phyloP scores from a whole-genome alignment of 1,139 yeast species.

The Pichia sp. region DNA sequence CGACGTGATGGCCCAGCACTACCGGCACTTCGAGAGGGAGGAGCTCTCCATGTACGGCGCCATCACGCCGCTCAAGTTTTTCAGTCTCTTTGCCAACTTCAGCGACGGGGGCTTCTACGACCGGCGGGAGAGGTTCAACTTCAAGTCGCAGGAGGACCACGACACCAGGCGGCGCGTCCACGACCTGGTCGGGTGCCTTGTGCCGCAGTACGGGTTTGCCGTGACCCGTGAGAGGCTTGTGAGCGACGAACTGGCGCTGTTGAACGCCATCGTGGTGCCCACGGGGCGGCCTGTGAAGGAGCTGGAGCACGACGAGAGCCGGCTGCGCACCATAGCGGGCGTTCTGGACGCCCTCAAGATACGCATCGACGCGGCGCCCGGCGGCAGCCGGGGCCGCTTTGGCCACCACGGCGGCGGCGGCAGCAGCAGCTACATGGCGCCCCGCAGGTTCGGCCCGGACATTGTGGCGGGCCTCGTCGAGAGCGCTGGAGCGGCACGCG shows the following conservation, averaged over 20 bases:
- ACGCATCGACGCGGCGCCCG: constrained; percentile 8
- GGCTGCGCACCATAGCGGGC: constrained; percentile 1
- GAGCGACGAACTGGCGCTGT: constrained; percentile 41
- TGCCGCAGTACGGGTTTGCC: constrained; percentile 2
- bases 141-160: constrained; percentile 13
- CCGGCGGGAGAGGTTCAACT: constrained; percentile 5
- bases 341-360: constrained; percentile 6
- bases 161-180: constrained; percentile 23
- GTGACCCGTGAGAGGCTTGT: constrained; percentile 13
- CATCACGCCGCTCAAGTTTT: constrained; percentile 59
- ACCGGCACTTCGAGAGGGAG: constrained; percentile 35
- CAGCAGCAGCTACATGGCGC: not conserved
- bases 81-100: constrained; percentile 49
- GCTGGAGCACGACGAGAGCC: constrained; percentile 25
- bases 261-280: constrained; percentile 46
- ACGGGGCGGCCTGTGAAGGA: constrained; percentile 21
- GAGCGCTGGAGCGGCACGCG: too few species aligned
- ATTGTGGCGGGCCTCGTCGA: constrained; percentile 7
- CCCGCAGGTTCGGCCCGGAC: constrained; percentile 11
- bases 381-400: not conserved
- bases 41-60: constrained; percentile 55
- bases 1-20: constrained; percentile 43
- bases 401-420: too few species aligned
- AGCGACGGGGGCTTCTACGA: constrained; percentile 42
- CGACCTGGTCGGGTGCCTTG: constrained; percentile 20